Evolutionary conservation across 768 basidiomycete genomes (phyloP).

Genomic region (Epithele typhae): DNA sequence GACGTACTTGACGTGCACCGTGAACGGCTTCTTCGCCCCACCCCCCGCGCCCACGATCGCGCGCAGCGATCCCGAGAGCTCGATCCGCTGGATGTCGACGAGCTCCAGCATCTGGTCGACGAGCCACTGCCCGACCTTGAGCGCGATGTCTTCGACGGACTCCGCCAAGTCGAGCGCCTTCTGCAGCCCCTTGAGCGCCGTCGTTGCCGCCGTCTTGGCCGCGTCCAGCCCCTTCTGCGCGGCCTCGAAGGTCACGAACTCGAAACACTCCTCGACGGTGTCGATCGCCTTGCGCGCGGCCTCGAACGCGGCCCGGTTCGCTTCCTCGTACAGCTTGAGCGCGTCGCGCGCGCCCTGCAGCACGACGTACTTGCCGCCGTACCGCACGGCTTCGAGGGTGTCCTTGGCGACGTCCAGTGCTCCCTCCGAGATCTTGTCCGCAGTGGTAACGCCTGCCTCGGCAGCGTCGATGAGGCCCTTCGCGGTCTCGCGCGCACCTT

Average conservation of each 20-base stretch:
- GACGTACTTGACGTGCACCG: not conserved
- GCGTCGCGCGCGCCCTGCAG: not conserved
- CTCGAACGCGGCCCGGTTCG: not conserved
- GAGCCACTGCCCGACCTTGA: not conserved
- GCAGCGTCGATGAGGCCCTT: too few species aligned
- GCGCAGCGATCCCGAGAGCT: not conserved
- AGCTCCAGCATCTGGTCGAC: not conserved
- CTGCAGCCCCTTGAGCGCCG: not conserved
- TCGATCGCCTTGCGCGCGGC: not conserved
- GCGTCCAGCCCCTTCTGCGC: not conserved
- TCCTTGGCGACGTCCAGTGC: too few species aligned
- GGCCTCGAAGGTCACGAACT: not conserved
- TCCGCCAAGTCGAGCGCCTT: not conserved
- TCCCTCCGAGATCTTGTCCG: too few species aligned
- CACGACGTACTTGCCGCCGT: not conserved
- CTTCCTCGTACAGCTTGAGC: not conserved
- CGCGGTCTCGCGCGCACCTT: too few species aligned
- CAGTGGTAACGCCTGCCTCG: too few species aligned
- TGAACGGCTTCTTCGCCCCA: not conserved
- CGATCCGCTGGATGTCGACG: not conserved
- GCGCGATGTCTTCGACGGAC: not conserved
- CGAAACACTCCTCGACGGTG: not conserved
- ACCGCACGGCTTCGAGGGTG: not conserved
- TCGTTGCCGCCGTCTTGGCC: not conserved
- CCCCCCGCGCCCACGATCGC: not conserved